These are phyloP conservation scores for Bolboschoenoplectus hybrid DNA, from an alignment of 202 grass and related monocot genomes.

Conservation along the genomic window DNA sequence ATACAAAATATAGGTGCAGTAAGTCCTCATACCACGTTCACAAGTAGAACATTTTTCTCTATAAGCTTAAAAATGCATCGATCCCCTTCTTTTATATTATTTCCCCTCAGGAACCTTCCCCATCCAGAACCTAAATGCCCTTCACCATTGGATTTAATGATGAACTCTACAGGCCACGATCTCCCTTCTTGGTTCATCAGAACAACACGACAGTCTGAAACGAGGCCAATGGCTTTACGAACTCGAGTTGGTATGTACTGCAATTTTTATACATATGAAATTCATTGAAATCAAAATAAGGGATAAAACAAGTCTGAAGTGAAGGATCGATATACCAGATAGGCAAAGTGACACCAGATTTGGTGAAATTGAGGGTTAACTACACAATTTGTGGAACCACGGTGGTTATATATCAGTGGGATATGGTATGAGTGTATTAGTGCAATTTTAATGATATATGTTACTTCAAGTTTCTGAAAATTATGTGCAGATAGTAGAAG, in stretches of 20 bases:
- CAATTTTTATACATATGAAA: constrained; percentile 1
- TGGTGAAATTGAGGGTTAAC: background rate
- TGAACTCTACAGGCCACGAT: constrained; percentile 23
- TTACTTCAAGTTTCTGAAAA: background rate
- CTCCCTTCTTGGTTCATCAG: constrained; percentile 25
- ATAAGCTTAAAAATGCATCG: constrained; percentile 30
- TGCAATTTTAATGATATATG: background rate
- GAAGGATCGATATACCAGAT: background rate
- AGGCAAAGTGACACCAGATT: background rate
- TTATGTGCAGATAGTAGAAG: constrained; percentile 15
- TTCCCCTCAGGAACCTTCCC: constrained; percentile 13
- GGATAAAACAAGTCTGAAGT: background rate
- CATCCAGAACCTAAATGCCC: constrained; percentile 28
- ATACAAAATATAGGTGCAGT: background rate
- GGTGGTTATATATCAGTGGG: background rate
- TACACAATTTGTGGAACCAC: background rate
- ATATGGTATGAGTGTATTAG: background rate
- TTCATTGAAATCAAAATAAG: background rate
- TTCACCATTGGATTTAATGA: constrained; percentile 15
- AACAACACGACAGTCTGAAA: constrained; percentile 3
- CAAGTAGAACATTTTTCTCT: constrained; percentile 30
- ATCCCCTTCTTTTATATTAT: constrained; percentile 32
- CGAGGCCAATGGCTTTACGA: constrained; percentile 7
- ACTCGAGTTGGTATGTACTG: constrained; percentile 9
- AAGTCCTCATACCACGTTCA: constrained; percentile 7